Evolutionary conservation across 108 stramenopile species (phyloP).

Genomic region (Nitzschia sp.): DNA sequence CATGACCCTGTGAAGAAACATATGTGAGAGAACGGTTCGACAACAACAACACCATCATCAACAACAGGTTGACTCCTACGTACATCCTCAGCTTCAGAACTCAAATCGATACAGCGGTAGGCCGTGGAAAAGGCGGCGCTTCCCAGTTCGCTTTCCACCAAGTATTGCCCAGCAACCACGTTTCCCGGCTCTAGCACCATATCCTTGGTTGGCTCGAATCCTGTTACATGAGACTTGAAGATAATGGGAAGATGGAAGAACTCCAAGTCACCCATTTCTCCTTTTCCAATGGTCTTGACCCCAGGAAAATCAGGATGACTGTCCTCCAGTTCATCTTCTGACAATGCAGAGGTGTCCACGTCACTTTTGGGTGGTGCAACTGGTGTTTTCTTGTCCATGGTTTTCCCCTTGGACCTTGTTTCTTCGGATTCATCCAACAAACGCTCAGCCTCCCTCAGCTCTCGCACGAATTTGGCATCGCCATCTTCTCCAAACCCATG

Average conservation of each 20-base stretch:
- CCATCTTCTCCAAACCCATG: slow-evolving; percentile 21
- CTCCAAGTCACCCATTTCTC: slow-evolving; percentile 75
- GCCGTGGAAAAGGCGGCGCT: slow-evolving; percentile 95
- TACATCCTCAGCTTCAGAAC: slow-evolving; percentile 63
- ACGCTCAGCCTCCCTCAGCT: slow-evolving; percentile 67
- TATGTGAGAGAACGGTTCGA: neutral
- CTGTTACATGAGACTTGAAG: slow-evolving; percentile 82
- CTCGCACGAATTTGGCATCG: slow-evolving; percentile 68
- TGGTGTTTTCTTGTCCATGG: neutral
- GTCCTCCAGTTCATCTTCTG: slow-evolving; percentile 12
- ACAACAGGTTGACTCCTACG: neutral
- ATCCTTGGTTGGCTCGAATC: slow-evolving; percentile 89
- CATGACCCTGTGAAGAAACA: slow-evolving; percentile 47
- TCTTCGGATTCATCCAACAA: slow-evolving; percentile 52
- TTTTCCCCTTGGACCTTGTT: slow-evolving; percentile 11
- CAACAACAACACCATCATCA: no score
- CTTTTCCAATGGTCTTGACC: slow-evolving; percentile 62
- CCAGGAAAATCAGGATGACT: slow-evolving; percentile 66
- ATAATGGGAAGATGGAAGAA: slow-evolving; percentile 83
- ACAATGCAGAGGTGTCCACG: neutral
- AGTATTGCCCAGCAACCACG: slow-evolving; percentile 89
- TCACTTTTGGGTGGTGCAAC: slow-evolving; percentile 1
- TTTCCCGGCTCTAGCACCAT: slow-evolving; percentile 70
- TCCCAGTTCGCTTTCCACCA: slow-evolving; percentile 89
- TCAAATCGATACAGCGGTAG: slow-evolving; percentile 87